Percentiles rank a stretch among this genome's conserved stretches.
These are phyloP conservation scores for Sporothrix luriei DNA, from an alignment of 2,329 filamentous ascomycete species.

Conservation along the genomic window DNA sequence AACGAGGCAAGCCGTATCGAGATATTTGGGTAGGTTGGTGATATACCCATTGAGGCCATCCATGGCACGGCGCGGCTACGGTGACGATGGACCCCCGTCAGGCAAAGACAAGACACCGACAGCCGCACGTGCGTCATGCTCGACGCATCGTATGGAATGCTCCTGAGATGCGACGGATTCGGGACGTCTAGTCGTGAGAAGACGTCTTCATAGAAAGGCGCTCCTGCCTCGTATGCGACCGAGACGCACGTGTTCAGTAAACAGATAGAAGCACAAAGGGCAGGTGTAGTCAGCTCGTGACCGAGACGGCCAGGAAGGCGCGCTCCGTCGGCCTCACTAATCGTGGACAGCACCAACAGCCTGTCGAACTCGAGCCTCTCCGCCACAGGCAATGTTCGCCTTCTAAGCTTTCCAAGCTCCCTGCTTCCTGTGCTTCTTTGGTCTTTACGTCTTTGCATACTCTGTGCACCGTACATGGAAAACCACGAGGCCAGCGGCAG, in stretches of 20 bases:
- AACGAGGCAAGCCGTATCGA: background rate
- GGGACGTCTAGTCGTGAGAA: no score
- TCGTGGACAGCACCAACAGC: no score
- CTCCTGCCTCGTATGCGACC: background rate
- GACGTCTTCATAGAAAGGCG: background rate
- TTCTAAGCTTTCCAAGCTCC: no score
- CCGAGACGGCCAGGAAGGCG: background rate
- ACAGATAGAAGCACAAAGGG: background rate
- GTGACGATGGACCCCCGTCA: background rate
- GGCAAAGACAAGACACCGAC: background rate
- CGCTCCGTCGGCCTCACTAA: background rate
- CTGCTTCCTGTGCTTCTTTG: no score
- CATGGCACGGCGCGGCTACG: conserved; percentile 14
- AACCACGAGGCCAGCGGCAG: no score
- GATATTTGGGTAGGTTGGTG: no score
- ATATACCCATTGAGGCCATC: background rate
- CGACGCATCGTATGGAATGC: no score
- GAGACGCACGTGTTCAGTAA: background rate
- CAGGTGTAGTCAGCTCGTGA: background rate
- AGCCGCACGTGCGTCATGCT: no score
- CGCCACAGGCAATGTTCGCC: no score
- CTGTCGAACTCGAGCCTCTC: no score
- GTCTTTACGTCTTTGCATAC: no score
- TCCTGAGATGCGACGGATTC: background rate
- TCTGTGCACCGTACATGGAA: no score